Evolutionary conservation across 2,329 filamentous ascomycete species (phyloP).

Genomic region (Drechslera avenae): DNA sequence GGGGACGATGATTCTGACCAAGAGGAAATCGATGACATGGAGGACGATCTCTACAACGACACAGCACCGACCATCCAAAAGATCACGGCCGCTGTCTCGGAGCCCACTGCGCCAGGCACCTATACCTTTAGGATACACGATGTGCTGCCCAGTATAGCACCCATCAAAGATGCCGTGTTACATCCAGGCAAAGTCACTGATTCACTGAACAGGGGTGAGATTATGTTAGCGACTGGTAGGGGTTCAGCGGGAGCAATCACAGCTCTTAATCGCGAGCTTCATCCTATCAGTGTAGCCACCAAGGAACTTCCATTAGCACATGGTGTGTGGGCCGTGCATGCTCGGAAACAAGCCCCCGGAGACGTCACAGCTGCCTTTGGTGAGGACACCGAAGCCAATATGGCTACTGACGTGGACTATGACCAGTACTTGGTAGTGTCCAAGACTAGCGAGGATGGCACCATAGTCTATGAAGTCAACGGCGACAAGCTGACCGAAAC

Average conservation of each 20-base stretch:
- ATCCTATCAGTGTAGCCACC: conserved; percentile 71
- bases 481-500: conserved; percentile 75
- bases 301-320: conserved; percentile 75
- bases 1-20: conserved; percentile 57
- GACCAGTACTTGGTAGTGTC: conserved; percentile 85
- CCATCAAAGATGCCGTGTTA: conserved; percentile 75
- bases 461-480: conserved; percentile 78
- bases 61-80: conserved; percentile 55
- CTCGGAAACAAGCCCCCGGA: conserved; percentile 69
- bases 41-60: conserved; percentile 68
- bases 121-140: conserved; percentile 80
- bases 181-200: conserved; percentile 52
- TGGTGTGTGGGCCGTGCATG: conserved; percentile 80
- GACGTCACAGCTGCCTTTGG: conserved; percentile 56
- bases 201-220: conserved; percentile 51
- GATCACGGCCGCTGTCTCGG: conserved; percentile 42
- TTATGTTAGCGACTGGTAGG: conserved; percentile 64
- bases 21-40: conserved; percentile 61
- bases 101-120: conserved; percentile 62
- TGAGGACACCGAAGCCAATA: conserved; percentile 46
- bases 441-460: conserved; percentile 67
- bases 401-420: conserved; percentile 62
- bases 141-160: conserved; percentile 74
- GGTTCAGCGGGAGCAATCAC: conserved; percentile 73
- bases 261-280: conserved; percentile 76